These are phyloP conservation scores for Steccherinum ochraceum DNA, from an alignment of 768 basidiomycete species.

Conservation along the genomic window DNA sequence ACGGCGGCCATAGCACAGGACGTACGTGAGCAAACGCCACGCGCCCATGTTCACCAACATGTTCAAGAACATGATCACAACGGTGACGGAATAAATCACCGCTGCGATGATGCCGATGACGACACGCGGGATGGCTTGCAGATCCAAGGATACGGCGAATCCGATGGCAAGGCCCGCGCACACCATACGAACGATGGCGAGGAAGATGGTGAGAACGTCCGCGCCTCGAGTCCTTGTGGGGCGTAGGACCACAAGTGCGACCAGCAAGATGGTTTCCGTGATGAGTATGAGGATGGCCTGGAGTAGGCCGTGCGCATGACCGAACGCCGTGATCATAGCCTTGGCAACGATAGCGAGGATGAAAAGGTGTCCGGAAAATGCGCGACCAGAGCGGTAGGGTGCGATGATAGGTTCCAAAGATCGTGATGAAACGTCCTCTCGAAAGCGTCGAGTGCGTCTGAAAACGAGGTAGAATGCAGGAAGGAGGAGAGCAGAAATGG, in stretches of 20 bases:
- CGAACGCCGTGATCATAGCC: constrained; percentile 67
- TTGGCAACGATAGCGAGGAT: constrained; percentile 58
- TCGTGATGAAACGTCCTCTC: constrained; percentile 31
- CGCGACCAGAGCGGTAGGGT: constrained; percentile 55
- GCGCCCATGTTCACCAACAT: constrained; percentile 22
- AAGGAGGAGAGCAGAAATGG: constrained; percentile 40
- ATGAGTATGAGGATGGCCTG: constrained; percentile 66
- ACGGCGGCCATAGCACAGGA: constrained; percentile 11
- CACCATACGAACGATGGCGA: constrained; percentile 62
- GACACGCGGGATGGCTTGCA: constrained; percentile 74
- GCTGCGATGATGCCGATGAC: constrained; percentile 73
- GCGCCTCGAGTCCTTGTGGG: constrained; percentile 66
- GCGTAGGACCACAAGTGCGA: constrained; percentile 44
- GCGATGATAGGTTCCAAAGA: constrained; percentile 47
- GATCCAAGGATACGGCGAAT: constrained; percentile 59
- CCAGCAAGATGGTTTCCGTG: constrained; percentile 57
- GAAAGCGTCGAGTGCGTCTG: constrained; percentile 27
- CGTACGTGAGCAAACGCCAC: constrained; percentile 15
- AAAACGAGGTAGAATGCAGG: constrained; percentile 43
- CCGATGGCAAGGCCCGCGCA: constrained; percentile 70
- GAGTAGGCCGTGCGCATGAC: constrained; percentile 50
- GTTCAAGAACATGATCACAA: constrained; percentile 66
- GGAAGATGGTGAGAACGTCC: constrained; percentile 61
- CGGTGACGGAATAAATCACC: constrained; percentile 64
- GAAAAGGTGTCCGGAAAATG: constrained; percentile 43